Base-by-base conservation (phyloP, 345 rosid genomes). In the Salix caprea region DNA sequence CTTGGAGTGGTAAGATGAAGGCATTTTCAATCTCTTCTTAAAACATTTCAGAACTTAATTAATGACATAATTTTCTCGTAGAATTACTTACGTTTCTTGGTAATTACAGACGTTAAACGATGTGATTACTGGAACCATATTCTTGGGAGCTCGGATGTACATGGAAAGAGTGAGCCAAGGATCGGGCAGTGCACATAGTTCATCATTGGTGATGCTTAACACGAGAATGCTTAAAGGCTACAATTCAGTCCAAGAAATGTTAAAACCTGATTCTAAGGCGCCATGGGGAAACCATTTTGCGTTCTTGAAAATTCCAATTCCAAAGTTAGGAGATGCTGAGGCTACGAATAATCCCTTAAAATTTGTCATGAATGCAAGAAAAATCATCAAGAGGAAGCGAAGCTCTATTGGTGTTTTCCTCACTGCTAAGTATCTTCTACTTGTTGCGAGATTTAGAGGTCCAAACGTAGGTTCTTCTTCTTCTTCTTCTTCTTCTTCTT, bases 261-360 rank as follows among this genome's bases (percentile, higher is more conserved):
- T 80, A 4, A 79, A 70, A 58, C 86, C 88, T 36, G 66, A 79
- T 64, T 62, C 84, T 6, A 70, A 73, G 34, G 70, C 80, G 6
- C 85, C 81, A 3, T 89, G 90, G 90, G 88, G 90, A 4, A 87
- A 87, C 74, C 84, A 76, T 30, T 84, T 87, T 39, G 82, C 78
- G 0, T 84, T 85, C 82, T 60, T 87, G 56, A 82, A 73, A 56
- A 71, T 85, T 5, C 37, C 85, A 0, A 0, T 87, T 18, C 86
- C 87, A 2, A 54, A 80, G 18, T 37, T 83, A 1, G 48, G 36
- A 16, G 58, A 10, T 16, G 69, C 72, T 2, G 70, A 75, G 23
- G 48, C 58, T 52, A 24, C 26, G 62, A 50, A 67, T 68, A 44
- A 76, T 58, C 90, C 90, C 7, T 79, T 87, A 28, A 78, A 81